Evolutionary conservation across 1,139 yeast species (phyloP), one percentile per base, ranked within the genome.

Genomic region (Yamadazyma conglobata): DNA sequence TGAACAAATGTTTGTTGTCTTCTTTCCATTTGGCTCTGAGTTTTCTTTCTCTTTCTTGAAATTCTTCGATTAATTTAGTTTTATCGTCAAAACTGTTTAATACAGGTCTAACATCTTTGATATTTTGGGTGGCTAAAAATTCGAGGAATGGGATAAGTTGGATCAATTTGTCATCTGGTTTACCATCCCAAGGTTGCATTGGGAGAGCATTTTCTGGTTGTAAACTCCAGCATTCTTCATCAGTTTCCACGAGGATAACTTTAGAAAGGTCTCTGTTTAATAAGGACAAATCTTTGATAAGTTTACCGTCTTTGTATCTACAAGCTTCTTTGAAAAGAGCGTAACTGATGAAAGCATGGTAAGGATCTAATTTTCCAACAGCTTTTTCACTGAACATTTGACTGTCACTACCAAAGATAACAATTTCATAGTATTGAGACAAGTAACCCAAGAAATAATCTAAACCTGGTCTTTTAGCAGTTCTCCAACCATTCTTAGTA

Each of bases 401-500:
- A 50, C 84, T 83, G 57, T 86, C 85, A 39, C 88, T 78, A 20
- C 93, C 77, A 56, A 91, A 91, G 32, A 93, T 65, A 34, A 93
- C 97, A 53, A 91, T 82, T 63, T 91, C 99, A 60, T 91, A 91
- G 65, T 88, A 89, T 60, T 87, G 96, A 5, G 96, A 85, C 49
- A 91, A 70, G 61, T 91, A 91, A 21, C 95, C 95, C 56, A 91
- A 68, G 65, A 91, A 91, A 69, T 93, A 93, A 61, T 93, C 98
- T 40, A 87, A 79, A 38, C 98, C 99, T 25, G 98, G 98, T 66
- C 99, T 85, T 70, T 93, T 93, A 25, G 95, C 97, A 13, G 97
- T 91, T 65, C 95, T 80, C 99, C 99, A 91, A 32, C 98, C 98
- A 54, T 80, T 73, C 58, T 86, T 79, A 45, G 88, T 79, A 38